phyloP scores from a whole-genome alignment of 2,329 filamentous ascomycete species.

The Ceratocystis harringtonii region DNA sequence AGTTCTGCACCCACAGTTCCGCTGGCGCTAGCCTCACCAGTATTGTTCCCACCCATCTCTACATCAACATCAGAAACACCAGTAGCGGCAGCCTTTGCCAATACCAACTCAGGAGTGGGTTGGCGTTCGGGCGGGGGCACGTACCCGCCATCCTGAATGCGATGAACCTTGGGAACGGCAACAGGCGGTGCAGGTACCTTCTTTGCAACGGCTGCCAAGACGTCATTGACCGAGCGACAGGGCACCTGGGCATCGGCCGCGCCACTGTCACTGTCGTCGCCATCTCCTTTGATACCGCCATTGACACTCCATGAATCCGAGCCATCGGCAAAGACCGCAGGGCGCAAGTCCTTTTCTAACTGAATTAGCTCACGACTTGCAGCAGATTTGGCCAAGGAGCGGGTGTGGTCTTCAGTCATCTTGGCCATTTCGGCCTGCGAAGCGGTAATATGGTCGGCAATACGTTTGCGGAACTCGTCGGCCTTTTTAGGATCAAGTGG shows the following conservation, averaged over 20 bases:
- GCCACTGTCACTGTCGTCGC: slow-evolving; percentile 31
- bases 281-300: slow-evolving; percentile 33
- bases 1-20: background rate
- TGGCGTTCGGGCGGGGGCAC: slow-evolving; percentile 42
- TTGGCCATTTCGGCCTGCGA: slow-evolving; percentile 70
- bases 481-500: slow-evolving; percentile 62
- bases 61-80: slow-evolving; percentile 42
- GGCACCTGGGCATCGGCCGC: slow-evolving; percentile 28
- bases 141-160: slow-evolving; percentile 64
- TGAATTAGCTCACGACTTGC: slow-evolving; percentile 53
- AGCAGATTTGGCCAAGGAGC: slow-evolving; percentile 59
- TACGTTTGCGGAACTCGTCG: slow-evolving; percentile 69
- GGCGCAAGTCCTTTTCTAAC: slow-evolving; percentile 62
- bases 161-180: slow-evolving; percentile 47
- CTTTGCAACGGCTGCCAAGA: slow-evolving; percentile 60
- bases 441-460: slow-evolving; percentile 54
- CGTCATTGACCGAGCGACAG: slow-evolving; percentile 48
- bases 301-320: slow-evolving; percentile 51
- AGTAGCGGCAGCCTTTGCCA: slow-evolving; percentile 28
- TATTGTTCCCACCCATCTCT: slow-evolving; percentile 49
- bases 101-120: slow-evolving; percentile 33
- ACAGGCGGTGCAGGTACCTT: slow-evolving; percentile 52
- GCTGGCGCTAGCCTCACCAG: slow-evolving; percentile 25
- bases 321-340: slow-evolving; percentile 44
- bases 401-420: slow-evolving; percentile 66